Evolutionary conservation across 192 early-diverging fungal species (phyloP), one percentile per base, ranked within the genome.

Genomic region (Coemansia sp.): DNA sequence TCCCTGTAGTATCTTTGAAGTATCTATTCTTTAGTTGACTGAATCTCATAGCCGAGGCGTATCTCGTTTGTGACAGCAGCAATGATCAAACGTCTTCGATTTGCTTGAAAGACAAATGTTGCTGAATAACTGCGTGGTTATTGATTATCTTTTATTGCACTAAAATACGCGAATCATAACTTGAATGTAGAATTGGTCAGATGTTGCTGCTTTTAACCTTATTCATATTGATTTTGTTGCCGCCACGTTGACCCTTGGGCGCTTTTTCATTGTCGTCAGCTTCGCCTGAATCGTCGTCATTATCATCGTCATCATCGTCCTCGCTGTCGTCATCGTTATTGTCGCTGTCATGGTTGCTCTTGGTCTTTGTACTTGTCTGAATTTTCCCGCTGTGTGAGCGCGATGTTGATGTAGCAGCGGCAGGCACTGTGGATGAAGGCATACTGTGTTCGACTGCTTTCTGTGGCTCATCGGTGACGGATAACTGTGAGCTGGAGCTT

Each of bases 291-390:
- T 36, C 11, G 6, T 40, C 37, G 8, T 56, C 30, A 15, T 62
- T 34, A 3, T 63, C 61, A 10, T 67, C 59, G 2, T 59, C 57
- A 13, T 59, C 48, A 23, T 42, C 59, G 15, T 55, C 50, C 3
- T 58, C 69, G 10, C 66, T 61, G 1, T 74, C 65, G 6, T 62
- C 56, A 2, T 59, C 54, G 0, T 60, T 64, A 2, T 60, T 59
- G 20, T 66, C 59, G 8, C 62, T 41, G 29, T 75, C 63, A 20
- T 67, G 56, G 0, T 64, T 52, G 11, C 64, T 66, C 27, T 67
- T 55, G 15, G 38, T 15, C 2, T 50, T 29, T 25, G 50, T 50
- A 28, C 25, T 29, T 6, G 22, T 50, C 27, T 50, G 11, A 25
- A 8, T 50, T 25, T 50, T 50, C 19, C 17, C 17, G 44, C 17